Evolutionary conservation across 1,284 basidiomycete species (phyloP), one percentile per base, ranked within the genome.

Genomic region (Schizophyllum amplum): DNA sequence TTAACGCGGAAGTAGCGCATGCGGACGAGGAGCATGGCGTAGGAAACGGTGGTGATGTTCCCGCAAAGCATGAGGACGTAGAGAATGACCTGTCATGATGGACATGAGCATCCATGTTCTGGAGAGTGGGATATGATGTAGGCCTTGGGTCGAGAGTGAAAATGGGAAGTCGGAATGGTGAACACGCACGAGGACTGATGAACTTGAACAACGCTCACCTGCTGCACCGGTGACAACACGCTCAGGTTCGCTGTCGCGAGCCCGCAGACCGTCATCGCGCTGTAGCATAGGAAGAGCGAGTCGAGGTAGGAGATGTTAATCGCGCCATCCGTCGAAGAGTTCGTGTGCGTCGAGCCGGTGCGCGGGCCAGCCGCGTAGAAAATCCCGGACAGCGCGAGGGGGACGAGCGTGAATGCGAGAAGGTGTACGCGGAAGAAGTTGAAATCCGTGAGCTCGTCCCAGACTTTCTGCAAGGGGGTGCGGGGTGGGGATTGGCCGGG

Each of bases 241-340:
- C 75, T 76, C 1, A 78, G 61, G 63, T 82, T 81, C 27, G 83
- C 69, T 1, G 80, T 81, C 17, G 75, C 71, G 26, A 86, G 71
- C 26, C 80, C 80, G 7, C 78, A 80, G 4, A 79, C 79, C 0
- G 84, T 86, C 75, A 86, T 81, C 0, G 84, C 80, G 2, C 80
- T 82, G 61, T 84, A 81, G 63, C 82, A 84, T 5, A 84, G 67
- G 67, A 86, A 88, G 57, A 87, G 65, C 1, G 76, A 72, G 63
- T 87, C 84, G 54, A 86, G 64, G 64, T 77, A 84, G 17, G 68
- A 67, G 17, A 42, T 9, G 33, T 42, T 42, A 59, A 83, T 67
- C 46, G 68, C 73, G 62, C 72, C 80, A 17, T 66, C 68, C 1
- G 79, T 80, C 11, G 33, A 42, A 9, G 33, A 13, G 13, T 9